Evolutionary conservation across 768 basidiomycete genomes (phyloP), one percentile per base, ranked within the genome.

Genomic region (Russula sp.): DNA sequence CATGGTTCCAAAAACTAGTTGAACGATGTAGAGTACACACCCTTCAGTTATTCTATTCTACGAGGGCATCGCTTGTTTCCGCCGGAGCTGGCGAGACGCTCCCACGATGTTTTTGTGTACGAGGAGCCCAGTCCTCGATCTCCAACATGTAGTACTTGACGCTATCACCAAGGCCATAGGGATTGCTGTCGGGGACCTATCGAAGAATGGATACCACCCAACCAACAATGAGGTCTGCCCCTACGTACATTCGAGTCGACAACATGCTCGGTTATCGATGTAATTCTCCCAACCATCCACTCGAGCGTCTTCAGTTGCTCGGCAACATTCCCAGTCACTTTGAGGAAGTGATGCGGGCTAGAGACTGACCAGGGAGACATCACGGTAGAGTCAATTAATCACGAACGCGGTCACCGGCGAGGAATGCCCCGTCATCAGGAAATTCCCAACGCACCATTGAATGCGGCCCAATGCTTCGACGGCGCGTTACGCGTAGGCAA

Each of bases 291-390:
- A 36, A 95, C 93, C 66, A 94, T 88, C 93, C 92, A 98, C 74
- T 98, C 96, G 38, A 93, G 80, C 16, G 84, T 86, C 76, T 89
- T 90, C 65, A 96, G 76, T 71, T 93, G 90, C 69, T 97, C 94
- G 18, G 85, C 88, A 43, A 98, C 77, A 67, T 86, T 84, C 0
- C 86, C 88, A 0, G 86, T 88, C 3, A 88, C 87, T 70, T 91
- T 84, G 41, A 98, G 81, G 77, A 98, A 98, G 73, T 95, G 93
- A 73, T 98, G 95, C 54, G 96, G 95, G 73, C 93, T 94, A 13
- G 90, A 93, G 7, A 98, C 93, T 93, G 73, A n/a, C n/a, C 38
- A 46, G 8, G 14, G 25, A 29, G 25, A 29, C 25, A 3, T 29
- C 25, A 29, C 2, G 3, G 25, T 3, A 32, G 34, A n/a, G 25